Conservation (phyloP, 2,329 filamentous ascomycete genomes). For the Thermothelomyces thermophilus region DNA sequence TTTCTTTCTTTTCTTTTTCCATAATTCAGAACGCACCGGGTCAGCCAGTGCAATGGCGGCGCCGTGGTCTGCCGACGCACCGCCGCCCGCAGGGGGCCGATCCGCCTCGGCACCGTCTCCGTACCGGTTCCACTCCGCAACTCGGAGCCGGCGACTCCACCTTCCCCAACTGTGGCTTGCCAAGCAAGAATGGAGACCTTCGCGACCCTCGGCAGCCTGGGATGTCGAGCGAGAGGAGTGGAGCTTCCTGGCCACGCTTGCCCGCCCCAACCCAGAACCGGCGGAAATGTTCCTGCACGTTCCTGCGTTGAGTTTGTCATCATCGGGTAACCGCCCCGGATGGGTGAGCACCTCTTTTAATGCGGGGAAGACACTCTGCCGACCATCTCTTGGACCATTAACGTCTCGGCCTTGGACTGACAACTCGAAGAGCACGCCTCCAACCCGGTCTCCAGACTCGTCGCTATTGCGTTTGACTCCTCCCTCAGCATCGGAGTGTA, state of each 20-base stretch:
- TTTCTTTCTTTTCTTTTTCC: too few species aligned
- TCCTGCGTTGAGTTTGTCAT: not conserved
- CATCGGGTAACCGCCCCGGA: not conserved
- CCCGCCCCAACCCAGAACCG: not conserved
- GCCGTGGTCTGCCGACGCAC: too few species aligned
- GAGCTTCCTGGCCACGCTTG: too few species aligned
- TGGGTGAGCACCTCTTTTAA: too few species aligned
- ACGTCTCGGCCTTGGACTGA: too few species aligned
- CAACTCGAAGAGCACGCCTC: too few species aligned
- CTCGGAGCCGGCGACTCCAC: slow-evolving; percentile 7
- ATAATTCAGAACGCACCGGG: too few species aligned
- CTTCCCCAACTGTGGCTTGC: not conserved
- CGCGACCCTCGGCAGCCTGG: slow-evolving; percentile 5
- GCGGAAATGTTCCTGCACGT: not conserved
- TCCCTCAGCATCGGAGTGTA: too few species aligned
- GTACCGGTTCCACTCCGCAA: slow-evolving; percentile 3
- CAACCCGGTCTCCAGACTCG: too few species aligned
- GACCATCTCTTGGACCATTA: too few species aligned
- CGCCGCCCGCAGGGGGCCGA: not conserved
- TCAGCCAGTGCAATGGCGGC: too few species aligned
- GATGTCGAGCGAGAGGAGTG: not conserved
- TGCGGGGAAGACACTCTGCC: not conserved
- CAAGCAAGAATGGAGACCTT: not conserved
- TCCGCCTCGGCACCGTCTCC: slow-evolving; percentile 2
- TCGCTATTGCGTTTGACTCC: too few species aligned